Conservation (phyloP, 2,329 filamentous ascomycete genomes). For the Gaeumannomyces sp. region DNA sequence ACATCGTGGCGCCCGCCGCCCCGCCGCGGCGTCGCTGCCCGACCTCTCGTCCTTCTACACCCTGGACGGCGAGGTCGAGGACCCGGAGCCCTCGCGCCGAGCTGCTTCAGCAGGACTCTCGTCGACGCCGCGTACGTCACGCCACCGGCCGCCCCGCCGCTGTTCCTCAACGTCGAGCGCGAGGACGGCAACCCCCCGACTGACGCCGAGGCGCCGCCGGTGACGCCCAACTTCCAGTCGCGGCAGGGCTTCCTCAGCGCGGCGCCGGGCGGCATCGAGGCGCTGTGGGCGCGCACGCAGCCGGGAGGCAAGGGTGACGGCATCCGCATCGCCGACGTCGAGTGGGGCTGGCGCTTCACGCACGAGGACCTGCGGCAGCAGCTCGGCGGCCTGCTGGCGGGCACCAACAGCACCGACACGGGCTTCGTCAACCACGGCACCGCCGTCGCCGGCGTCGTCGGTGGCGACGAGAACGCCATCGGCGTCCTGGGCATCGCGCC, state of each 20-base stretch:
- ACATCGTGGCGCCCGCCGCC: not conserved
- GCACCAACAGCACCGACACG: not conserved
- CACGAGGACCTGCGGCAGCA: slow-evolving; percentile 7
- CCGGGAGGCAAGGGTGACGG: slow-evolving; percentile 1
- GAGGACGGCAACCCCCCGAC: not conserved
- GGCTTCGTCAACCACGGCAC: slow-evolving; percentile 1
- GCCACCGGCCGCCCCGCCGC: not conserved
- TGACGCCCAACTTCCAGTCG: slow-evolving; percentile 3
- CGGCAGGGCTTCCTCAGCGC: slow-evolving; percentile 4
- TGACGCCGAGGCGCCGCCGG: slow-evolving; percentile 2
- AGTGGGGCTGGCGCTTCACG: slow-evolving; percentile 5
- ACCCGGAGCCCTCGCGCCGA: slow-evolving; percentile 1
- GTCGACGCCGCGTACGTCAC: slow-evolving; percentile 4
- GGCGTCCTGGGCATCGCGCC: slow-evolving; percentile 1
- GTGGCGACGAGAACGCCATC: slow-evolving; percentile 4
- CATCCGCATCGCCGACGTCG: slow-evolving; percentile 4
- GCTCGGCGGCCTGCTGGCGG: not conserved
- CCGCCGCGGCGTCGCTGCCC: not conserved
- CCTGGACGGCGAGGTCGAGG: not conserved
- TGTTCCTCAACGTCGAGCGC: not conserved
- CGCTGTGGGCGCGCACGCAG: slow-evolving; percentile 3
- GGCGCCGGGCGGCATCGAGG: slow-evolving; percentile 2
- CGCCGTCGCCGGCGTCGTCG: slow-evolving; percentile 4
- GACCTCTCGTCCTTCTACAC: slow-evolving; percentile 4
- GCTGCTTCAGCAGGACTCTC: slow-evolving; percentile 1